A percentile compares a stretch with the other conserved stretches of the same genome.
Evolutionary conservation across 306 rosid genomes (phyloP).

Genomic region (Sindora glabra): DNA sequence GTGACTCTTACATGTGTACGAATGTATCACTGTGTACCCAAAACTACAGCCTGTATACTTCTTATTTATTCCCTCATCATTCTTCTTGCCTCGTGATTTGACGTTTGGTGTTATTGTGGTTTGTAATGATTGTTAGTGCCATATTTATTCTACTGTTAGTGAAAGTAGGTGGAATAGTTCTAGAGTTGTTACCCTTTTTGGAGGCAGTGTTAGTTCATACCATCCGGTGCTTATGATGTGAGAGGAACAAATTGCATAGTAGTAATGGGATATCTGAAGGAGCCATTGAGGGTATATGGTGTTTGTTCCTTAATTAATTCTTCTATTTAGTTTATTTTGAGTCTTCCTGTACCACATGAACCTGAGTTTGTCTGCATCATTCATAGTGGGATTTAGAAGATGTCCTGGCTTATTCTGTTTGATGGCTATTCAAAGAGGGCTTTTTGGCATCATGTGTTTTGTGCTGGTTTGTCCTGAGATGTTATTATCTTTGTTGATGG

Average conservation of each 20-base stretch:
- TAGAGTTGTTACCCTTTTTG: background rate
- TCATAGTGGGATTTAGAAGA: background rate
- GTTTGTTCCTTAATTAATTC: background rate
- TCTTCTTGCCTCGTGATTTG: background rate
- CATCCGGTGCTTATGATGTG: background rate
- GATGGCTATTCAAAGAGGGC: conserved; percentile 5
- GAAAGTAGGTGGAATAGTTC: background rate
- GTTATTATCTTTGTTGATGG: background rate
- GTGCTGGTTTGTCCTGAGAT: background rate
- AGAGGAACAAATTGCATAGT: background rate
- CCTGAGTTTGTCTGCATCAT: background rate
- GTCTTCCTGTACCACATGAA: background rate
- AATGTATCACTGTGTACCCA: background rate
- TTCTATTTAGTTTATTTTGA: background rate
- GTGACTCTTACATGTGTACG: background rate
- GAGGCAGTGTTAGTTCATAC: background rate
- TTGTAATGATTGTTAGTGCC: background rate
- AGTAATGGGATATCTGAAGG: background rate
- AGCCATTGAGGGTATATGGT: background rate
- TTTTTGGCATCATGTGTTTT: background rate
- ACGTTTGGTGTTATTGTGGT: background rate
- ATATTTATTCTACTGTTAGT: background rate
- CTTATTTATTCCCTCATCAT: background rate
- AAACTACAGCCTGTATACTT: background rate
- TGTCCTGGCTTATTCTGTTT: background rate